Evolutionary conservation across 495 filamentous ascomycete genomes (phyloP), one percentile per base, ranked within the genome.

Genomic region (Daldinia concentrica): DNA sequence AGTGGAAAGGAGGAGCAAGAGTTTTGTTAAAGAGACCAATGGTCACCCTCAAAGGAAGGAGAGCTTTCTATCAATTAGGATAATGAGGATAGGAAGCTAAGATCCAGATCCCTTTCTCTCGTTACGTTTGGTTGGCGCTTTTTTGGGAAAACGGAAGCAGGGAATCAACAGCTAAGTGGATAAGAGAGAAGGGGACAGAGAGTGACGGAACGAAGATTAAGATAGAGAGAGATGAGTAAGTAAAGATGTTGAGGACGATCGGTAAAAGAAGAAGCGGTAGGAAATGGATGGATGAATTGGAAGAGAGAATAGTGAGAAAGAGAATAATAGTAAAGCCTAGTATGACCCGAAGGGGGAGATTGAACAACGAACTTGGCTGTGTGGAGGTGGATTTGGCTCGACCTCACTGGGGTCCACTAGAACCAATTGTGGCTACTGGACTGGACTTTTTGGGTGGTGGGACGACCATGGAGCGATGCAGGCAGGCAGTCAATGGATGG

Each of bases 221-320:
- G 72, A 71, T 73, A 72, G 75, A 74, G 75, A 74, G 73, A 66
- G 45, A 45, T 63, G 56, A 76, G 76, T 57, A 75, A 72, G 64
- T 69, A 72, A 72, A 69, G 60, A 68, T 72, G 75, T 72, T 77
- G 76, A 81, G 67, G 74, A 66, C 68, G 54, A 57, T 65, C 66
- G 70, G 64, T 70, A 75, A 73, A 65, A 54, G 73, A 71, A 76
- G 68, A 66, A 75, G 66, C 61, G 66, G 72, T 79, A 74, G 75
- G 77, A 76, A 76, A 76, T 74, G 72, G 74, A 75, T 66, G 74
- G 76, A 79, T 70, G 74, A 62, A 62, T 24, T 72, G 73, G 76
- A n/a, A n/a, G 66, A 69, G 66, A 62, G 62, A 63, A 66, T 52
- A 66, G 69, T 68, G 62, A 61, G 73, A 71, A 72, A 66, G 73